A percentile compares a stretch with the other conserved stretches of the same genome.
Conservation (phyloP, 768 basidiomycete species). For the Lactarius psammicola region DNA sequence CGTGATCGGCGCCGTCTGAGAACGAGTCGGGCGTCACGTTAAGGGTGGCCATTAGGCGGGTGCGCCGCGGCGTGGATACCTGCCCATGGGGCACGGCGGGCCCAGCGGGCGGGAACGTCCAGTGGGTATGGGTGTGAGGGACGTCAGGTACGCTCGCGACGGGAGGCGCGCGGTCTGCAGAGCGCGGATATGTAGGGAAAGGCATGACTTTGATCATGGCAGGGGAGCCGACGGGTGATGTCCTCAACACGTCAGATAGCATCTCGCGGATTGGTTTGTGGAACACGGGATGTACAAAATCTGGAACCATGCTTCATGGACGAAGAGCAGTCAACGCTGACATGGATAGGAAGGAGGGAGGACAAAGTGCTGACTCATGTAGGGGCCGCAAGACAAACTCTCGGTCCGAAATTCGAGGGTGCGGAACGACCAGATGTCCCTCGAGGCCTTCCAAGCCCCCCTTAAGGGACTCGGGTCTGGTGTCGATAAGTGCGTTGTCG, state of each 20-base stretch:
- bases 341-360: not conserved
- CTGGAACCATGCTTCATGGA: conserved; percentile 69
- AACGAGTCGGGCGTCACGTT: conserved; percentile 96
- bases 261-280: conserved; percentile 48
- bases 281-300: conserved; percentile 62
- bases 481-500: conserved; percentile 58
- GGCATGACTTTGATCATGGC: conserved; percentile 74
- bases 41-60: conserved; percentile 86
- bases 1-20: conserved; percentile 75
- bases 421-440: conserved; percentile 80
- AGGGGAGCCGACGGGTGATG: conserved; percentile 35
- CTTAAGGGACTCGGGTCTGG: conserved; percentile 43
- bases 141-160: conserved; percentile 24
- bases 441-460: conserved; percentile 50
- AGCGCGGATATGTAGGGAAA: conserved; percentile 57
- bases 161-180: conserved; percentile 23
- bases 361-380: conserved; percentile 66
- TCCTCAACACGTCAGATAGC: conserved; percentile 42
- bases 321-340: not conserved
- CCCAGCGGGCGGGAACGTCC: conserved; percentile 42
- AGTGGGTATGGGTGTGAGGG: conserved; percentile 46
- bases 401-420: conserved; percentile 74
- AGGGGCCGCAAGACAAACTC: conserved; percentile 92
- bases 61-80: conserved; percentile 38
- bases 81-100: conserved; percentile 18